Conservation (phyloP, 225 moss, liverwort and hornwort species). For the Lunularia cruciata region DNA sequence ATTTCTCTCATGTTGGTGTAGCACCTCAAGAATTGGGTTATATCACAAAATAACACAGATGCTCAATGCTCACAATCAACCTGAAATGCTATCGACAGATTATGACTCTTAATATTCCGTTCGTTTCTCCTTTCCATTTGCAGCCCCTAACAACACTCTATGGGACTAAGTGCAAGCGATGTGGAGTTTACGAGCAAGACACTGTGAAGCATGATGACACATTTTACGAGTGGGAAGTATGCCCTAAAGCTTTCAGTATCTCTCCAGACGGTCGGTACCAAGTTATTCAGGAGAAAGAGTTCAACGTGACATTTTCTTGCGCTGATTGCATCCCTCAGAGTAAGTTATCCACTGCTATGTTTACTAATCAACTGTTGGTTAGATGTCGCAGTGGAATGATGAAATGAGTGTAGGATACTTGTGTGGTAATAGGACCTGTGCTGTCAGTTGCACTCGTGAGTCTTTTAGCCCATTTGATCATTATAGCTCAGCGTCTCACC, state of each 20-base stretch:
- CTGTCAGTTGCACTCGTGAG: too few species aligned
- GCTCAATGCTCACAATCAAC: too few species aligned
- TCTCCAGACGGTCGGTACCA: constrained; percentile 55
- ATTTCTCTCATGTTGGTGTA: too few species aligned
- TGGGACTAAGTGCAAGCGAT: constrained; percentile 88
- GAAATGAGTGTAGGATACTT: background rate
- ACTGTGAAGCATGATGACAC: constrained; percentile 63
- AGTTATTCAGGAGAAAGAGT: constrained; percentile 50
- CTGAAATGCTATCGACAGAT: too few species aligned
- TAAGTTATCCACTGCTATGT: constrained; percentile 14
- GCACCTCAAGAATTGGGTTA: too few species aligned
- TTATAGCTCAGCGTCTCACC: too few species aligned
- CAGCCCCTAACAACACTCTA: constrained; percentile 83
- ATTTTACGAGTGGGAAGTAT: constrained; percentile 83
- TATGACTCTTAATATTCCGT: background rate
- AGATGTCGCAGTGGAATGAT: background rate
- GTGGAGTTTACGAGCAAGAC: constrained; percentile 86
- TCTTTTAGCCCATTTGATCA: too few species aligned
- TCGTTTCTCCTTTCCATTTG: constrained; percentile 4
- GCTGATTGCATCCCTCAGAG: constrained; percentile 49
- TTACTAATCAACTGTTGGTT: background rate
- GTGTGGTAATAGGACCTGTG: too few species aligned
- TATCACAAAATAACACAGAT: too few species aligned
- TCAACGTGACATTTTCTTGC: constrained; percentile 69
- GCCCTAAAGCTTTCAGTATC: constrained; percentile 66